Percentiles rank a stretch among this genome's conserved stretches.
Evolutionary conservation across 148 eudicot genomes (phyloP).

Genomic region (Nepenthes gracilis): DNA sequence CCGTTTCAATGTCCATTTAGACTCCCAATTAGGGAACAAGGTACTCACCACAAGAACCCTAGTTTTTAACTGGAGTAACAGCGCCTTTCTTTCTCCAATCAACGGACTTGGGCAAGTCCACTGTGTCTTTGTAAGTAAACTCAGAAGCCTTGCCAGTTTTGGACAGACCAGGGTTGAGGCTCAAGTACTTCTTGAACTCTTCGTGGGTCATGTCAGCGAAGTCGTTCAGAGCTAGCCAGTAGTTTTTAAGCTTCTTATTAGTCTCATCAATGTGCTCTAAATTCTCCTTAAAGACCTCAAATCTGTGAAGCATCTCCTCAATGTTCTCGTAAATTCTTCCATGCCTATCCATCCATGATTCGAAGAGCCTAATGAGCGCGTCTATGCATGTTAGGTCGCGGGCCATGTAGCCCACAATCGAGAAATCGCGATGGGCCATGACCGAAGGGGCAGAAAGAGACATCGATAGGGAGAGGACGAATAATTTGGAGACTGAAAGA

Average conservation of each 20-base stretch:
- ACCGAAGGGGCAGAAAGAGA: neutral
- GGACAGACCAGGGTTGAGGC: slow-evolving; percentile 13
- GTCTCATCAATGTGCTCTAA: slow-evolving; percentile 38
- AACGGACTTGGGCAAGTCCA: slow-evolving; percentile 27
- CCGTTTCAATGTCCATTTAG: too few species aligned
- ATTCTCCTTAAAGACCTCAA: slow-evolving; percentile 40
- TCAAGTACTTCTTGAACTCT: slow-evolving; percentile 42
- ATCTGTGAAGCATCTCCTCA: slow-evolving; percentile 27
- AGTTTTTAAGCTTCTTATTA: slow-evolving; percentile 26
- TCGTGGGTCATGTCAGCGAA: slow-evolving; percentile 48
- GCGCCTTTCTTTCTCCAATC: slow-evolving; percentile 66
- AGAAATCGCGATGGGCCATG: neutral
- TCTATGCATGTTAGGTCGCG: neutral
- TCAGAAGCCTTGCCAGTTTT: slow-evolving; percentile 6
- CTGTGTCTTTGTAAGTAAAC: slow-evolving; percentile 23
- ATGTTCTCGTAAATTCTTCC: slow-evolving; percentile 17
- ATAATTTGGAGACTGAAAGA: neutral
- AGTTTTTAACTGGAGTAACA: slow-evolving; percentile 47
- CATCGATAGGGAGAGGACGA: neutral
- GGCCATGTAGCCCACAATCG: neutral
- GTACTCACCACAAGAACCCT: slow-evolving; percentile 49
- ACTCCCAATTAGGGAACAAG: neutral
- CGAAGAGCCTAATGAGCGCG: neutral
- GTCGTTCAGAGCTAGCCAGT: slow-evolving; percentile 44
- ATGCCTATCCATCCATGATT: slow-evolving; percentile 31